Evolutionary conservation across 345 rosid genomes (phyloP).

Genomic region (Leavenworthia alabamica): DNA sequence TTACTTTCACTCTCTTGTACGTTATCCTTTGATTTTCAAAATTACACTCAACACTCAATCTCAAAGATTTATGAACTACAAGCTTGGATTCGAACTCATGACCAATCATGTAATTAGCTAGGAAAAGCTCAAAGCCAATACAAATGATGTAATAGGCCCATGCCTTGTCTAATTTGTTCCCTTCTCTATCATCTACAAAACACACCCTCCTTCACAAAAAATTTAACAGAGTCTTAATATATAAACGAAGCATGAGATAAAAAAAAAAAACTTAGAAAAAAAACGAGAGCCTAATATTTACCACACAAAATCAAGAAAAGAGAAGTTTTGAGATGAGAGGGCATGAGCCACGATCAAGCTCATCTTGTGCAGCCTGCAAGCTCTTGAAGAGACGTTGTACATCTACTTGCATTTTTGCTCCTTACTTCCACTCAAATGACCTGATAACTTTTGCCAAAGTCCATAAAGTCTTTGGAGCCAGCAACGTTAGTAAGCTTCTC

Average conservation of each 20-base stretch:
- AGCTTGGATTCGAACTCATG: slow-evolving; percentile 20
- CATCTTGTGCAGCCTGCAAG: slow-evolving; percentile 97
- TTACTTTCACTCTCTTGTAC: no score
- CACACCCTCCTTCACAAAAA: slow-evolving; percentile 23
- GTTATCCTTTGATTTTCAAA: no score
- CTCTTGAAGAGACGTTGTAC: slow-evolving; percentile 70
- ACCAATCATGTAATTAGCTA: slow-evolving; percentile 27
- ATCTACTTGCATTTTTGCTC: slow-evolving; percentile 77
- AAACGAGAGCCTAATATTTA: slow-evolving; percentile 25
- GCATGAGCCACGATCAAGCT: slow-evolving; percentile 70
- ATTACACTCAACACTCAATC: no score
- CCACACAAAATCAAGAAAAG: slow-evolving; percentile 6
- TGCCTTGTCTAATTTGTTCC: slow-evolving; percentile 36
- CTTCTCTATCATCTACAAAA: slow-evolving; percentile 15
- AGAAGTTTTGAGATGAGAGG: slow-evolving; percentile 40
- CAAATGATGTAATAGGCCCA: slow-evolving; percentile 33
- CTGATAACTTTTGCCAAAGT: slow-evolving; percentile 68
- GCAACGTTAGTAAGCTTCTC: slow-evolving; percentile 92
- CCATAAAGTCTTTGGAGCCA: slow-evolving; percentile 92
- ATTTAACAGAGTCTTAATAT: slow-evolving; percentile 8
- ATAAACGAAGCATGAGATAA: slow-evolving; percentile 3
- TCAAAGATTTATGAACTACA: slow-evolving; percentile 2
- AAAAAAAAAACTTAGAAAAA: no score
- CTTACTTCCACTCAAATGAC: slow-evolving; percentile 70
- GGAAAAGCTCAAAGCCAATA: no score